phyloP scores from a whole-genome alignment of 2,329 filamentous ascomycete species.

The Xylaria polymorpha region DNA sequence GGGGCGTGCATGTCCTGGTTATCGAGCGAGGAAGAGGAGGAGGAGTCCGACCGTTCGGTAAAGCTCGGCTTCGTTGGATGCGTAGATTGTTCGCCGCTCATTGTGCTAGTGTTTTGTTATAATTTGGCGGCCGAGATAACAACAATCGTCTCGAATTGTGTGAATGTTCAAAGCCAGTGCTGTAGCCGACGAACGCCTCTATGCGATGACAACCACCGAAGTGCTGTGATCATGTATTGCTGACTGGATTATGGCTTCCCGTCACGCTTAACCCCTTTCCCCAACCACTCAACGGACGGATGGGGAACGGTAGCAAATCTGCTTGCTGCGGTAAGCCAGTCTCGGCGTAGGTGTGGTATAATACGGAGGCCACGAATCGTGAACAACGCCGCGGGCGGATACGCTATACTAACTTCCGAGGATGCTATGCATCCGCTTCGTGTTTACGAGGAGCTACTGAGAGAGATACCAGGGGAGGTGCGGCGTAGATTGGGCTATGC shows the following conservation, averaged over 20 bases:
- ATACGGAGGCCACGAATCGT: constrained; percentile 15
- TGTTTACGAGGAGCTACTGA: constrained; percentile 21
- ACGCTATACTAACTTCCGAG: constrained; percentile 19
- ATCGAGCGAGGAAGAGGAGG: constrained; percentile 47
- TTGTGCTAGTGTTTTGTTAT: constrained; percentile 37
- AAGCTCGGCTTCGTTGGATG: constrained; percentile 43
- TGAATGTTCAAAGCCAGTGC: constrained; percentile 4
- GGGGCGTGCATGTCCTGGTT: constrained; percentile 60
- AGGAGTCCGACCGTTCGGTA: constrained; percentile 48
- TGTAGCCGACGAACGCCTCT: constrained; percentile 16
- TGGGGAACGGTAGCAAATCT: constrained; percentile 27
- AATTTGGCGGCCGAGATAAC: constrained; percentile 6
- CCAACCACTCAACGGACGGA: constrained; percentile 33
- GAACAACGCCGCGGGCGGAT: constrained; percentile 18
- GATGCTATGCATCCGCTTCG: constrained; percentile 23
- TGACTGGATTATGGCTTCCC: constrained; percentile 19
- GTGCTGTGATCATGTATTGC: constrained; percentile 18
- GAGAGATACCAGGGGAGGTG: constrained; percentile 14
- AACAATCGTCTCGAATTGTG: constrained; percentile 4
- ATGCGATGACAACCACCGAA: constrained; percentile 14
- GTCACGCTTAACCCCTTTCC: constrained; percentile 31
- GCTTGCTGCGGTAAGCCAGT: constrained; percentile 19
- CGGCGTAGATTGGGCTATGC: constrained; percentile 17
- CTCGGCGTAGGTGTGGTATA: constrained; percentile 19
- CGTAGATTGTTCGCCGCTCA: constrained; percentile 41